phyloP scores from a whole-genome alignment of 2,329 filamentous ascomycete species.

The Diaporthe nobilis region DNA sequence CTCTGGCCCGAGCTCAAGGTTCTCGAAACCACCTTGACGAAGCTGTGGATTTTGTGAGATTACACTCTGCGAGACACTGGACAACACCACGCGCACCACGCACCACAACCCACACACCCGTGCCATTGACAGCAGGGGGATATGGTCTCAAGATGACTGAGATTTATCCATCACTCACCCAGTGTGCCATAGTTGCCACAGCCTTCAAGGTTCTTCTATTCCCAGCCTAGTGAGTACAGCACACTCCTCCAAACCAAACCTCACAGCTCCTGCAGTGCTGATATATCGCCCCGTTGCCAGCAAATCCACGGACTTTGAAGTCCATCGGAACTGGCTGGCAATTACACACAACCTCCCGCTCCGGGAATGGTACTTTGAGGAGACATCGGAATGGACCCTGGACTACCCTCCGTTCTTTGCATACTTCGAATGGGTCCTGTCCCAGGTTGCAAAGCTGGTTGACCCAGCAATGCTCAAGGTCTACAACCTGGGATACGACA shows the following conservation, averaged over 20 bases:
- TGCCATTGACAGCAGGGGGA: slow-evolving; percentile 16
- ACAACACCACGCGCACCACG: background rate
- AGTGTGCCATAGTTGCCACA: slow-evolving; percentile 88
- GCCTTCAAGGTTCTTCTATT: slow-evolving; percentile 94
- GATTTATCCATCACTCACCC: slow-evolving; percentile 86
- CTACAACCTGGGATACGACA: slow-evolving; percentile 86
- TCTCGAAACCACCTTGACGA: slow-evolving; percentile 36
- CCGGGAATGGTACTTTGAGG: slow-evolving; percentile 95
- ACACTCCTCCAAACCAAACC: background rate
- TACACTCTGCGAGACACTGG: background rate
- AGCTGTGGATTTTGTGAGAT: slow-evolving; percentile 24
- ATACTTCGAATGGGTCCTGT: slow-evolving; percentile 94
- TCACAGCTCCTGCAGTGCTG: slow-evolving; percentile 15
- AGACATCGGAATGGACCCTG: slow-evolving; percentile 99
- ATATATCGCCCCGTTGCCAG: slow-evolving; percentile 61
- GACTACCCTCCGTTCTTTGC: slow-evolving; percentile 99
- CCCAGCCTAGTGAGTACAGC: slow-evolving; percentile 85
- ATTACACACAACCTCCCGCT: slow-evolving; percentile 91
- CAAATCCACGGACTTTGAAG: slow-evolving; percentile 99
- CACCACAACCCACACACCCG: background rate
- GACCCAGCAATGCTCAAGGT: slow-evolving; percentile 88
- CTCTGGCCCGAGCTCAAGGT: slow-evolving; percentile 37
- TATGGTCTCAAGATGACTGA: slow-evolving; percentile 74
- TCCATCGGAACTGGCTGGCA: slow-evolving; percentile 98
- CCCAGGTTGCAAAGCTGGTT: slow-evolving; percentile 81